phyloP scores from a whole-genome alignment of 2,329 filamentous ascomycete species.

The Fusarium cicatricum region DNA sequence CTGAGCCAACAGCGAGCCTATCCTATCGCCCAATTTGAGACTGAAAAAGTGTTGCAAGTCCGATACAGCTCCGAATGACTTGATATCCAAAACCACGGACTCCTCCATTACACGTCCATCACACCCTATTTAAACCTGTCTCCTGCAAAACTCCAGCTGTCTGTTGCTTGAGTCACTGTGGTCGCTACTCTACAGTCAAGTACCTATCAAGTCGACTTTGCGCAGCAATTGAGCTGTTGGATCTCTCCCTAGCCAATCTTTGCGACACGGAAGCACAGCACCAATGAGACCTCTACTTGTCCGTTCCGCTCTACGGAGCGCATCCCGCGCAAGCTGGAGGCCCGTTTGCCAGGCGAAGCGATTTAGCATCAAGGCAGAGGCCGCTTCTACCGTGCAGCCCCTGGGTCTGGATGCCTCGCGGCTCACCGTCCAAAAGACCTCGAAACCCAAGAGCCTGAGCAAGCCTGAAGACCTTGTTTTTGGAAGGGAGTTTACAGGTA shows the following conservation, averaged over 20 bases:
- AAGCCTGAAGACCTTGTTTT: constrained; percentile 88
- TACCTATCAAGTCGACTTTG: background rate
- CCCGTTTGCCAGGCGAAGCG: constrained; percentile 44
- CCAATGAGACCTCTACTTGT: constrained; percentile 45
- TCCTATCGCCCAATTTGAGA: constrained; percentile 36
- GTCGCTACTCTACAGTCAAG: background rate
- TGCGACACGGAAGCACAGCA: background rate
- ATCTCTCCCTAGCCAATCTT: too few relatives aligned
- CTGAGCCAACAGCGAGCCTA: constrained; percentile 20
- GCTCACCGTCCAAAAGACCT: constrained; percentile 78
- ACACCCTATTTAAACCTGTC: too few relatives aligned
- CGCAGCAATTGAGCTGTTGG: constrained; percentile 8
- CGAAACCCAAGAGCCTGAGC: constrained; percentile 75
- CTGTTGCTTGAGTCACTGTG: background rate
- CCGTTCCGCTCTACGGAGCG: constrained; percentile 47
- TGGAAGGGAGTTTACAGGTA: constrained; percentile 89
- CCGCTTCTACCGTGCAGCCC: constrained; percentile 61
- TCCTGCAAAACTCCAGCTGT: too few relatives aligned
- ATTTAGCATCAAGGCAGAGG: constrained; percentile 63
- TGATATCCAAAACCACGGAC: background rate
- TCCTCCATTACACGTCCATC: too few relatives aligned
- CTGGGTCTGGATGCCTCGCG: constrained; percentile 79
- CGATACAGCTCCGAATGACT: constrained; percentile 39
- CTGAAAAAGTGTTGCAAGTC: constrained; percentile 26
- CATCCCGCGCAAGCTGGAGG: constrained; percentile 50